Conservation (phyloP, 768 basidiomycete species). For the Mrakia hoshinonis region DNA sequence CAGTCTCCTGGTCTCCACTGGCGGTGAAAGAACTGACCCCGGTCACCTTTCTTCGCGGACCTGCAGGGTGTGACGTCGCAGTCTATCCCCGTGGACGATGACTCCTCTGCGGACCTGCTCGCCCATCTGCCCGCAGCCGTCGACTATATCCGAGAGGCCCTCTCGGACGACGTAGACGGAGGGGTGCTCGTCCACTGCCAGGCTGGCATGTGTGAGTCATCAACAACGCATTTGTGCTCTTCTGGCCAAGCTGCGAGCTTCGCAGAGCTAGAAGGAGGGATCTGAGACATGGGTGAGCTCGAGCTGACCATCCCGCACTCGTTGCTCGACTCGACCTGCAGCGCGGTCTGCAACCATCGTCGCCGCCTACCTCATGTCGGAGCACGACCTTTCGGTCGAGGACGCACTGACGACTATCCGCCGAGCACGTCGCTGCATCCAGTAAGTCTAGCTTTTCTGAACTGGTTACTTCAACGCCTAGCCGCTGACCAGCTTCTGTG, state of each 20-base stretch:
- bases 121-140: constrained; percentile 16
- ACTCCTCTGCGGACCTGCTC: constrained; percentile 17
- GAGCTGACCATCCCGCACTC: background rate
- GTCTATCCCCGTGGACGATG: constrained; percentile 23
- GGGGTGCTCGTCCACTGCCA: constrained; percentile 85
- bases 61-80: background rate
- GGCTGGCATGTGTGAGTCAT: constrained; percentile 69
- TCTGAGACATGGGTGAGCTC: too few relatives aligned
- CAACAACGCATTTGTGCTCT: constrained; percentile 15
- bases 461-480: background rate
- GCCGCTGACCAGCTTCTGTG: background rate
- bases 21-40: background rate
- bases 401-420: constrained; percentile 62
- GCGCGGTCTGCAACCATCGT: constrained; percentile 78
- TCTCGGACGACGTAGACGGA: constrained; percentile 44
- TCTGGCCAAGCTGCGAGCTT: background rate
- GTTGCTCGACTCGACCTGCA: constrained; percentile 35
- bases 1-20: background rate
- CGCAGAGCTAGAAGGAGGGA: background rate
- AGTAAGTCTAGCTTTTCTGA: constrained; percentile 47
- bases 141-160: constrained; percentile 9
- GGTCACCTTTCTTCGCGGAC: background rate
- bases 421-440: constrained; percentile 56
- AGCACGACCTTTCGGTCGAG: constrained; percentile 50
- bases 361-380: constrained; percentile 81